Conservation (phyloP, 192 early-diverging fungal species). For the Martensiomyces pterosporus region DNA sequence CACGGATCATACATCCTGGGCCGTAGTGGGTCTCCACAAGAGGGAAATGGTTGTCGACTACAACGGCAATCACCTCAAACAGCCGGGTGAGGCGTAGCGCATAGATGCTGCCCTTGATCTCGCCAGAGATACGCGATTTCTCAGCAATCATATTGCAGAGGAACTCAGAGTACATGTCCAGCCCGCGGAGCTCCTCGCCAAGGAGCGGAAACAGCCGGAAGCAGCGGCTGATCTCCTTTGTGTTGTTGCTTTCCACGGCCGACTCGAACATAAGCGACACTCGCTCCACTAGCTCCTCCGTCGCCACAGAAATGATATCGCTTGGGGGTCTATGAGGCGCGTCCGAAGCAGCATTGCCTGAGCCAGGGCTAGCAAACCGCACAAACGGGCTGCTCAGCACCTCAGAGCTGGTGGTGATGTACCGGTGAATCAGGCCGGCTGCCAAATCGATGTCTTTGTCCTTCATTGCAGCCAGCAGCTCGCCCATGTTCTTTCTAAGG, state of each 20-base stretch:
- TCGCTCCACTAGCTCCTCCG: constrained; percentile 60
- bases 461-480: constrained; percentile 29
- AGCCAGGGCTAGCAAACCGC: constrained; percentile 25
- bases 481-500: constrained; percentile 37
- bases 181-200: constrained; percentile 75
- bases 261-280: constrained; percentile 77
- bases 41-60: constrained; percentile 85
- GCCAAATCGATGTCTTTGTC: constrained; percentile 58
- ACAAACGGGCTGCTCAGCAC: constrained; percentile 31
- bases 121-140: constrained; percentile 55
- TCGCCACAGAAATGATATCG: constrained; percentile 53
- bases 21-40: constrained; percentile 85
- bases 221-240: constrained; percentile 75
- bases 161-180: constrained; percentile 85
- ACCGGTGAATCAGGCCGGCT: constrained; percentile 34
- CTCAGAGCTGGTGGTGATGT: constrained; percentile 9
- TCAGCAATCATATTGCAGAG: constrained; percentile 74
- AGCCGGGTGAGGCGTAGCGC: constrained; percentile 76
- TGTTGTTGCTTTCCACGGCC: constrained; percentile 64
- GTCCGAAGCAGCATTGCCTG: too few species aligned
- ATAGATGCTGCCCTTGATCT: constrained; percentile 49
- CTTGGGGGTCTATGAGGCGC: constrained; percentile 45
- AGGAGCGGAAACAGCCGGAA: constrained; percentile 89
- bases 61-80: constrained; percentile 83
- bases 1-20: constrained; percentile 76